phyloP scores from a whole-genome alignment of 257 asterid genomes.

The Penstemon eatonii region DNA sequence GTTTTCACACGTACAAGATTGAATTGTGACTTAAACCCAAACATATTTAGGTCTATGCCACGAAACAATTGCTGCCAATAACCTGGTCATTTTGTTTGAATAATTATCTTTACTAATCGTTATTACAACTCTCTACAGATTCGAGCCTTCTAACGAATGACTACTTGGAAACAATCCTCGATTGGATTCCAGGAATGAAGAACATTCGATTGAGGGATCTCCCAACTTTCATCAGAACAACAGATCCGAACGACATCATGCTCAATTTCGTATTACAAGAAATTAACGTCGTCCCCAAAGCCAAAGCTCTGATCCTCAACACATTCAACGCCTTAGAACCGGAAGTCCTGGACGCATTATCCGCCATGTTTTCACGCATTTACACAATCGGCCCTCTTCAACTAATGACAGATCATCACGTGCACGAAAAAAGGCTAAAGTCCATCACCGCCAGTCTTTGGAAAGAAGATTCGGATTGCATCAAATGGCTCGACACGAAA shows the following conservation, averaged over 20 bases:
- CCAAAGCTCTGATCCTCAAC: conserved; percentile 34
- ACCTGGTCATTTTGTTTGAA: too few species aligned
- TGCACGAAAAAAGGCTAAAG: conserved; percentile 27
- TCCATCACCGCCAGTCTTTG: conserved; percentile 39
- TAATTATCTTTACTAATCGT: too few species aligned
- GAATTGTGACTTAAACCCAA: too few species aligned
- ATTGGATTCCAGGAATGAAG: conserved; percentile 45
- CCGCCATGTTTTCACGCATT: conserved; percentile 30
- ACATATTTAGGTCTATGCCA: too few species aligned
- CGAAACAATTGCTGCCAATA: too few species aligned
- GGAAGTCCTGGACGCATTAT: conserved; percentile 29
- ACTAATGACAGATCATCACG: conserved; percentile 23
- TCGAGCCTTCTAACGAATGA: conserved; percentile 35
- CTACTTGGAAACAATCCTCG: conserved; percentile 24
- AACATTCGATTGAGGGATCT: conserved; percentile 39
- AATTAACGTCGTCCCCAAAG: conserved; percentile 11
- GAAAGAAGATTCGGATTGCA: conserved; percentile 40
- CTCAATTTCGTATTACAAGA: conserved; percentile 30
- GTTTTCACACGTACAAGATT: too few species aligned
- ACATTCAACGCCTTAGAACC: conserved; percentile 40
- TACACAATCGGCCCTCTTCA: conserved; percentile 41
- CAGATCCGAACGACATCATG: conserved; percentile 33
- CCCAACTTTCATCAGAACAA: conserved; percentile 46
- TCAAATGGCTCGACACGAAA: conserved; percentile 40
- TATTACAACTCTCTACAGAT: conserved; percentile 23